Evolutionary conservation across 1,284 basidiomycete species (phyloP).

Genomic region (Cryptococcus sp.): DNA sequence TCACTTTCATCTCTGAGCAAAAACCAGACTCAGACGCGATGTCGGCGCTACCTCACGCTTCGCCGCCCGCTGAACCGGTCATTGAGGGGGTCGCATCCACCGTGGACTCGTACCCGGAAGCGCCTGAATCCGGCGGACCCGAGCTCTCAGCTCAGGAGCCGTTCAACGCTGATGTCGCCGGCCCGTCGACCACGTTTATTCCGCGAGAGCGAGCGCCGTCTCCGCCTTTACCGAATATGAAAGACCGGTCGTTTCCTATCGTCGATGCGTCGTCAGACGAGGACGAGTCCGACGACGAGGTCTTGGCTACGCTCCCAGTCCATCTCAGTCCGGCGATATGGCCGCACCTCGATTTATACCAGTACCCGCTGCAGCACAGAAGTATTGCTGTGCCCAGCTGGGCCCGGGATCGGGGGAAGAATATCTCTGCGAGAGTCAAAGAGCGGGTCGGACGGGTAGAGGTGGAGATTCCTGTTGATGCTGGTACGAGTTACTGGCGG

Average conservation of each 20-base stretch:
- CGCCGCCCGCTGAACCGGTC: slow-evolving; percentile 6
- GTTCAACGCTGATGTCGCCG: slow-evolving; percentile 25
- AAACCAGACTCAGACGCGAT: neutral
- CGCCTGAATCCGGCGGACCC: slow-evolving; percentile 18
- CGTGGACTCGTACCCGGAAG: slow-evolving; percentile 27
- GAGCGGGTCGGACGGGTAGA: slow-evolving; percentile 47
- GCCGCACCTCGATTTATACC: slow-evolving; percentile 44
- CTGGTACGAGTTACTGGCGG: slow-evolving; percentile 44
- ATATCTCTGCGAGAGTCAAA: slow-evolving; percentile 48
- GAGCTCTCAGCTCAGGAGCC: slow-evolving; percentile 11
- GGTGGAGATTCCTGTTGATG: slow-evolving; percentile 51
- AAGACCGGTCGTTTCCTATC: slow-evolving; percentile 21
- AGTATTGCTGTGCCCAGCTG: slow-evolving; percentile 38
- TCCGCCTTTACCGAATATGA: slow-evolving; percentile 33
- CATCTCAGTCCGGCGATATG: slow-evolving; percentile 42
- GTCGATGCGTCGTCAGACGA: slow-evolving; percentile 15
- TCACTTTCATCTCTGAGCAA: neutral
- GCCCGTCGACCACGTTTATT: slow-evolving; percentile 40
- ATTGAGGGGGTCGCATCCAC: slow-evolving; percentile 23
- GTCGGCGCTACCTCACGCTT: slow-evolving; percentile 4
- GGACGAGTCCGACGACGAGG: slow-evolving; percentile 33
- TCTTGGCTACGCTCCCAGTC: slow-evolving; percentile 44
- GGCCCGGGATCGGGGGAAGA: slow-evolving; percentile 45
- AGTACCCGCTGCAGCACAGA: slow-evolving; percentile 48
- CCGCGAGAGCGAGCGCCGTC: slow-evolving; percentile 33